phyloP scores from a whole-genome alignment of 371 early-diverging fungal species.

The Apophysomyces trapeziformis region DNA sequence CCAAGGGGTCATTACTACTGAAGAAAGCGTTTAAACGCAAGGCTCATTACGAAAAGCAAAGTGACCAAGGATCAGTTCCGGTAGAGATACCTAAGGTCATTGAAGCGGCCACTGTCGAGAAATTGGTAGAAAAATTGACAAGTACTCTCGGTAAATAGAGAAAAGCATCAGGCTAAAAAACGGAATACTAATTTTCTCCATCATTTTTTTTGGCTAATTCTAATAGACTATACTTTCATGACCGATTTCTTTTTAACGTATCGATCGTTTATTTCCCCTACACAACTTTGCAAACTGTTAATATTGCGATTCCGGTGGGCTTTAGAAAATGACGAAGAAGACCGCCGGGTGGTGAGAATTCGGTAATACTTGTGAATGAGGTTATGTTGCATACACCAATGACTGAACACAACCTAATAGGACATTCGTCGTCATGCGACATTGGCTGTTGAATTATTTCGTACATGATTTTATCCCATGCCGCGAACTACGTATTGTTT shows the following conservation, averaged over 20 bases:
- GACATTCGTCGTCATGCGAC: constrained; percentile 68
- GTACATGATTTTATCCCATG: constrained; percentile 64
- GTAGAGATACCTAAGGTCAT: constrained; percentile 32
- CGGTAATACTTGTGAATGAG: constrained; percentile 29
- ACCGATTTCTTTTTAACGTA: constrained; percentile 76
- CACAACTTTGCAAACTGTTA: constrained; percentile 59
- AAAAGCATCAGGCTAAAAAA: neutral
- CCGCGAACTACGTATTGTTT: constrained; percentile 43
- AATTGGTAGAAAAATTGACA: constrained; percentile 67
- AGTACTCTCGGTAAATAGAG: constrained; percentile 52
- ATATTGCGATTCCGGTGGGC: constrained; percentile 70
- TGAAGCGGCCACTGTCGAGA: constrained; percentile 68
- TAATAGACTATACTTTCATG: constrained; percentile 69
- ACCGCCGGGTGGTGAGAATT: constrained; percentile 64
- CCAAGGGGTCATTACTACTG: constrained; percentile 10
- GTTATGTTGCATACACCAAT: no score
- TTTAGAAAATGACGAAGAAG: constrained; percentile 56
- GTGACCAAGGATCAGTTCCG: neutral
- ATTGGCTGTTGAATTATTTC: constrained; percentile 73
- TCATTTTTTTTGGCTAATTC: neutral
- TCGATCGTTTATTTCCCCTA: constrained; percentile 65
- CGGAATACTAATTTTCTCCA: constrained; percentile 1
- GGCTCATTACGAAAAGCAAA: constrained; percentile 4
- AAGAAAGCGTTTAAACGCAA: constrained; percentile 6
- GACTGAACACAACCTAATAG: constrained; percentile 22